phyloP scores from a whole-genome alignment of 495 filamentous ascomycete genomes.

The Neurospora tetraspora region DNA sequence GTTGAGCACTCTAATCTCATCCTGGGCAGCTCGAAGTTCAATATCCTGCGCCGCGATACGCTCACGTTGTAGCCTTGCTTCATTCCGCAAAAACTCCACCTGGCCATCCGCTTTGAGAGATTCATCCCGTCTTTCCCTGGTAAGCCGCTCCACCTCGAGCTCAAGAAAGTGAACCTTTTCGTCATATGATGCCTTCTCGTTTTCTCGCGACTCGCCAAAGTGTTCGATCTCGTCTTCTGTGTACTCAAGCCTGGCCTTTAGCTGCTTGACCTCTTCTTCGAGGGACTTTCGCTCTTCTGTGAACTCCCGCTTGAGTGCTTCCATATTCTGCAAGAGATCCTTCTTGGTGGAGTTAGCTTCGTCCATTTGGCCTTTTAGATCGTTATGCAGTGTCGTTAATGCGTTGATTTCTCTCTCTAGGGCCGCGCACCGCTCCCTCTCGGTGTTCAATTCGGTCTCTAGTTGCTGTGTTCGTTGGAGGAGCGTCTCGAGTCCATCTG shows the following conservation, averaged over 20 bases:
- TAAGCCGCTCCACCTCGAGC: constrained; percentile 54
- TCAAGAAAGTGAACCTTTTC: constrained; percentile 59
- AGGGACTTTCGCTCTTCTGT: constrained; percentile 70
- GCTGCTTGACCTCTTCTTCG: constrained; percentile 63
- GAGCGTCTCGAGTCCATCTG: constrained; percentile 28
- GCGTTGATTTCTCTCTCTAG: constrained; percentile 53
- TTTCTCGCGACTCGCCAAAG: constrained; percentile 69
- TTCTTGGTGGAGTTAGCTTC: constrained; percentile 86
- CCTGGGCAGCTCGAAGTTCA: constrained; percentile 41
- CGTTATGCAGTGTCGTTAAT: constrained; percentile 48
- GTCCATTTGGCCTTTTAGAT: constrained; percentile 61
- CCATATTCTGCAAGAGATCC: constrained; percentile 89
- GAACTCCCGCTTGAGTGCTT: constrained; percentile 83
- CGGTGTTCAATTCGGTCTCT: constrained; percentile 62
- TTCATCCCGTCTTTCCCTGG: constrained; percentile 47
- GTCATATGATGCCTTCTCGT: constrained; percentile 60
- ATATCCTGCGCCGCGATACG: constrained; percentile 41
- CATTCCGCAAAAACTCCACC: constrained; percentile 44
- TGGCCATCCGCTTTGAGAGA: constrained; percentile 45
- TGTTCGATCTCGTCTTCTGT: constrained; percentile 84
- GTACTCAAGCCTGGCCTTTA: constrained; percentile 71
- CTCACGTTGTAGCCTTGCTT: constrained; percentile 45
- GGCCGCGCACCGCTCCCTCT: constrained; percentile 40
- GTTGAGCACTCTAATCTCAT: constrained; percentile 39
- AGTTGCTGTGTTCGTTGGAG: constrained; percentile 57